Conservation (phyloP, 306 rosid species). For the Lathyrus oleraceus region DNA sequence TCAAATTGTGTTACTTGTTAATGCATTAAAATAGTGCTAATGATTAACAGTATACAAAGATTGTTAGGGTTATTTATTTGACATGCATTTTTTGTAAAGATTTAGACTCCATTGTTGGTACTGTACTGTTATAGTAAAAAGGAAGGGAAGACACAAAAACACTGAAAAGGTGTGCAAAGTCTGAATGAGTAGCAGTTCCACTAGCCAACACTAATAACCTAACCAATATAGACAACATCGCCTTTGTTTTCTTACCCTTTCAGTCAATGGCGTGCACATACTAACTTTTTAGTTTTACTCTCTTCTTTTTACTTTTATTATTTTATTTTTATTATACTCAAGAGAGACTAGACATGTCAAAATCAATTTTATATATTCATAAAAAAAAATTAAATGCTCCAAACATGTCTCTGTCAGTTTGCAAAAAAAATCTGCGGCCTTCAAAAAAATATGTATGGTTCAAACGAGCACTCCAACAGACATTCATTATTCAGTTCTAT, state of each 20-base stretch:
- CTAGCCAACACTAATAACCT: not conserved
- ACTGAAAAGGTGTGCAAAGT: slow-evolving; percentile 16
- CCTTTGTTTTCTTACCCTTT: slow-evolving; percentile 14
- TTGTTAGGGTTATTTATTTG: not conserved
- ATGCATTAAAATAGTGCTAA: not conserved
- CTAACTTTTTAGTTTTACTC: not conserved
- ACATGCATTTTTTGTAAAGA: not conserved
- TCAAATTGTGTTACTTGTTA: not conserved
- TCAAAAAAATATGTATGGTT: slow-evolving; percentile 68
- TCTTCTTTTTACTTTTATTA: not conserved
- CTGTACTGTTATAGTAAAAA: not conserved
- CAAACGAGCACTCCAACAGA: slow-evolving; percentile 71
- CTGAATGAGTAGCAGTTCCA: slow-evolving; percentile 13
- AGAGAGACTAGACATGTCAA: too few species aligned
- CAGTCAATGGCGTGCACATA: slow-evolving; percentile 21
- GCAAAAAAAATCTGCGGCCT: slow-evolving; percentile 72
- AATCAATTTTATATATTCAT: too few species aligned
- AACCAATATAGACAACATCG: slow-evolving; percentile 20
- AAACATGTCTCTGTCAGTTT: slow-evolving; percentile 48
- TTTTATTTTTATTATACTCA: not conserved
- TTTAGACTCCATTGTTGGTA: not conserved
- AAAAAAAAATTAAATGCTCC: too few species aligned
- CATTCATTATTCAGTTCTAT: slow-evolving; percentile 65
- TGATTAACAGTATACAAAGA: not conserved
- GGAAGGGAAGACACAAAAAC: not conserved